A percentile compares a stretch with the other conserved stretches of the same genome.
Evolutionary conservation across 192 early-diverging fungal genomes (phyloP).

Genomic region (Entomortierella parvispora): DNA sequence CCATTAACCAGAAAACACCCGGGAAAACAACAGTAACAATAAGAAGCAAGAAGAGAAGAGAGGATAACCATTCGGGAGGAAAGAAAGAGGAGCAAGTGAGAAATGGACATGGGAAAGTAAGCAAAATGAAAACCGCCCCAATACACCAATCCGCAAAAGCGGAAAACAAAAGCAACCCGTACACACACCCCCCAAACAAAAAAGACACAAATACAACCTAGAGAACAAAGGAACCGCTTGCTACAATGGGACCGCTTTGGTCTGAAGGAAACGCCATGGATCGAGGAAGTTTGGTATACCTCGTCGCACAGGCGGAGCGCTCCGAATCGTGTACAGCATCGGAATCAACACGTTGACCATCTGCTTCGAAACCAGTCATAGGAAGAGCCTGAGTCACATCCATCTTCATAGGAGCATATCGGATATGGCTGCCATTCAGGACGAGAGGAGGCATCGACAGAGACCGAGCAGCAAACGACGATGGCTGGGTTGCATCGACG

Average conservation of each 20-base stretch:
- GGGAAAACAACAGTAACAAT: slow-evolving; percentile 22
- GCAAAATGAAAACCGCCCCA: neutral
- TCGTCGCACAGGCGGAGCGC: neutral
- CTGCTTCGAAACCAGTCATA: neutral
- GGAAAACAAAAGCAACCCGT: no score
- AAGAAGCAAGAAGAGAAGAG: slow-evolving; percentile 12
- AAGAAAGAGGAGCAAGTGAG: neutral
- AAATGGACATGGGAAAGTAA: neutral
- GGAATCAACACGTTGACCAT: slow-evolving; percentile 3
- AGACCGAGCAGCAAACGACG: slow-evolving; percentile 15
- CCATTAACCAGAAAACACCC: slow-evolving; percentile 1
- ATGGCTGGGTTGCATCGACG: slow-evolving; percentile 12
- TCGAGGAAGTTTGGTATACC: slow-evolving; percentile 12
- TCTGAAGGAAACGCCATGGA: slow-evolving; percentile 18
- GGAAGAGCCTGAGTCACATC: neutral
- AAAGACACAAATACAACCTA: slow-evolving; percentile 28
- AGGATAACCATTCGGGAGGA: neutral
- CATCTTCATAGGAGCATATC: slow-evolving; percentile 12
- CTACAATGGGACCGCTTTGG: neutral
- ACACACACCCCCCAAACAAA: neutral
- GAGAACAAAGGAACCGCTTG: slow-evolving; percentile 7
- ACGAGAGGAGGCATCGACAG: slow-evolving; percentile 27
- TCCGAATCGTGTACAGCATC: neutral
- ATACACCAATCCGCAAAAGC: no score
- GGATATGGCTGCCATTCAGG: slow-evolving; percentile 33